Percentiles rank a stretch among this genome's conserved stretches.
Conservation (phyloP, 2,329 filamentous ascomycete species). For the Elsinoe perseae region DNA sequence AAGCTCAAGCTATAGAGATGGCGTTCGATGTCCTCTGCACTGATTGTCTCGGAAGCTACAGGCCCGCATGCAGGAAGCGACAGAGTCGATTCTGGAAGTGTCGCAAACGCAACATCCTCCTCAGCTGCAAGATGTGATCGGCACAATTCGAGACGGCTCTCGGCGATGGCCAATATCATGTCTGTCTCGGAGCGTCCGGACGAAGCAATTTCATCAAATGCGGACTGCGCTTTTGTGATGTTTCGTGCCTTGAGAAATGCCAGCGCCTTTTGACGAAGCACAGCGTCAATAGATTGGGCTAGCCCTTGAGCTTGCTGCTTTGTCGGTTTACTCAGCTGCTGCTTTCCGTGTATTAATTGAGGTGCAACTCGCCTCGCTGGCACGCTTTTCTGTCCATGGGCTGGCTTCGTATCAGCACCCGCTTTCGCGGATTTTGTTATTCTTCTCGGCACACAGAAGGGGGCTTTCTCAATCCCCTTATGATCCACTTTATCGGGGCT, state of each 20-base stretch:
- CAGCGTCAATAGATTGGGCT: neutral
- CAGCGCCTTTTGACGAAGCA: constrained; percentile 14
- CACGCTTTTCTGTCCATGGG: neutral
- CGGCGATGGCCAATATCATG: neutral
- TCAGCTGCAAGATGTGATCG: constrained; percentile 5
- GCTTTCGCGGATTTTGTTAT: neutral
- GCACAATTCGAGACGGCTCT: constrained; percentile 3
- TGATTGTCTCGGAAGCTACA: neutral
- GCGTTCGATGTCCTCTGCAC: neutral
- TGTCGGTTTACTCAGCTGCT: neutral
- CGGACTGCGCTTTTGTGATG: neutral
- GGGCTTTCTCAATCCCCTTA: neutral
- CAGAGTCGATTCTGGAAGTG: constrained; percentile 85
- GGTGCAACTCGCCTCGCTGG: neutral
- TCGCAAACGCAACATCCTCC: constrained; percentile 61
- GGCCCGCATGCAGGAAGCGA: constrained; percentile 50
- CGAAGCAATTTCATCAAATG: neutral
- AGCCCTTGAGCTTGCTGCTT: neutral
- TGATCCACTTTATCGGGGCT: too few relatives aligned
- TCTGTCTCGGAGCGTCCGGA: neutral
- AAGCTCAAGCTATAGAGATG: neutral
- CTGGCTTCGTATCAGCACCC: neutral
- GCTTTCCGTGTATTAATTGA: neutral
- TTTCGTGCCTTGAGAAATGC: constrained; percentile 12
- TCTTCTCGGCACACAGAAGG: neutral